Base-by-base conservation (phyloP, 164 flowering plant species). In the Saururus chinensis region DNA sequence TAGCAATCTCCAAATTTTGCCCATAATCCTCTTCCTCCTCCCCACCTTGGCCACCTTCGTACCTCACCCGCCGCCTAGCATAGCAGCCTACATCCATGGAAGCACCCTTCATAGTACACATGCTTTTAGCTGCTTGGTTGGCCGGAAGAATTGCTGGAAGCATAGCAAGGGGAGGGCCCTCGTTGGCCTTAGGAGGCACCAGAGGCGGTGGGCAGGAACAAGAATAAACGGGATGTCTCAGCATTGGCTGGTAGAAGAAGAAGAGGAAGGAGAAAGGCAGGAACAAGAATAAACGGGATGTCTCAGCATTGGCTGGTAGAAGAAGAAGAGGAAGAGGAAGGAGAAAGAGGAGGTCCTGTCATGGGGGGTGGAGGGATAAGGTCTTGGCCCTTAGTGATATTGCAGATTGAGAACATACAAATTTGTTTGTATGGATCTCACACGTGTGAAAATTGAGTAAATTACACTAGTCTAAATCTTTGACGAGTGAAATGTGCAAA, bases 1-100 rank as follows among this genome's bases (percentile, higher is more conserved):
- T 56, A 0, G 76, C 80, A 9, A 90, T 76, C 61, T 87, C 89
- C 26, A 70, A 60, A 62, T 90, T 87, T 53, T 86, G 64, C 19
- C 80, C 83, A 53, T 76, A 73, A 0, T 67, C 79, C 0, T 74
- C 72, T 9, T 75, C 80, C 0, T 78, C 82, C 0, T 75, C 82
- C 17, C 21, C 58, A 17, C 23, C 58, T 21, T 23, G 10, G 37
- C 30, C 58, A 30, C 11, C 11, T 16, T 55, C 30, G 9, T 74
- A 81, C 60, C 82, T 71, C 19, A 79, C 75, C 73, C 86, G 64
- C 56, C 88, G 70, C 60, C 88, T 78, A 3, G 54, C 49, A 40
- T 42, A 3, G 42, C 62, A 60, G 16, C 49, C 17, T 1, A 45
- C 49, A 13, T 45, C 49, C 49, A 45, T 45, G 49, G 49, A 8